A percentile compares a stretch with the other conserved stretches of the same genome.
Evolutionary conservation across 306 rosid genomes (phyloP).

Genomic region (Prunus persica): DNA sequence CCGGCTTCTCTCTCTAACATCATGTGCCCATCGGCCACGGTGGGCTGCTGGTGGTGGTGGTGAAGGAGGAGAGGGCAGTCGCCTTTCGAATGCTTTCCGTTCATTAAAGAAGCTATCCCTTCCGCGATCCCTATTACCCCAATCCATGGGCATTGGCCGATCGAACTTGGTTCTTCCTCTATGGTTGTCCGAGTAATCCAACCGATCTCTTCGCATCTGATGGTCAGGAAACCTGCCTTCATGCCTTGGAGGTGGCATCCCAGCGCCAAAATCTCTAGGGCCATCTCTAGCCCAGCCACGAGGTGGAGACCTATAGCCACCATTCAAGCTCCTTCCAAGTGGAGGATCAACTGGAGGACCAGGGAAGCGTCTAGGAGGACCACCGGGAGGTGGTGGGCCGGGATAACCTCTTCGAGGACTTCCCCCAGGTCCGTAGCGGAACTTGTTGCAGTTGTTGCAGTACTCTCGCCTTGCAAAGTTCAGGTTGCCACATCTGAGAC

Average conservation of each 20-base stretch:
- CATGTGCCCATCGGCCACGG: slow-evolving; percentile 63
- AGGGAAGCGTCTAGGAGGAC: slow-evolving; percentile 68
- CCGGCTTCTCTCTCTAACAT: slow-evolving; percentile 71
- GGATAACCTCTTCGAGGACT: slow-evolving; percentile 81
- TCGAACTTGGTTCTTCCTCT: slow-evolving; percentile 78
- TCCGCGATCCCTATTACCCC: slow-evolving; percentile 68
- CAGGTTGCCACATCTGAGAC: slow-evolving; percentile 78
- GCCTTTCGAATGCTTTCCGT: slow-evolving; percentile 72
- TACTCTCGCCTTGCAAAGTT: slow-evolving; percentile 91
- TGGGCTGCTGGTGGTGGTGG: slow-evolving; percentile 35
- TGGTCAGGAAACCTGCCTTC: slow-evolving; percentile 71
- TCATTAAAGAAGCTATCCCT: slow-evolving; percentile 63
- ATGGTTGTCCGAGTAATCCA: slow-evolving; percentile 56
- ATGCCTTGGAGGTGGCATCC: slow-evolving; percentile 65
- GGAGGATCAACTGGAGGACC: slow-evolving; percentile 74
- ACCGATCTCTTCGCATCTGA: slow-evolving; percentile 53
- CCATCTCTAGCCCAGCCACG: slow-evolving; percentile 75
- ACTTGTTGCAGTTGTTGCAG: slow-evolving; percentile 80
- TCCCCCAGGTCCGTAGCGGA: slow-evolving; percentile 56
- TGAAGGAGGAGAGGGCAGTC: slow-evolving; percentile 62
- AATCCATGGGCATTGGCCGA: slow-evolving; percentile 63
- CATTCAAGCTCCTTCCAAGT: slow-evolving; percentile 65
- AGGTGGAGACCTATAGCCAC: slow-evolving; percentile 84
- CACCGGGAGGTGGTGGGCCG: slow-evolving; percentile 54
- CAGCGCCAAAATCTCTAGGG: slow-evolving; percentile 65